These are phyloP conservation scores for Clonostachys chloroleuca DNA, from an alignment of 2,329 filamentous ascomycete genomes.

Conservation along the genomic window DNA sequence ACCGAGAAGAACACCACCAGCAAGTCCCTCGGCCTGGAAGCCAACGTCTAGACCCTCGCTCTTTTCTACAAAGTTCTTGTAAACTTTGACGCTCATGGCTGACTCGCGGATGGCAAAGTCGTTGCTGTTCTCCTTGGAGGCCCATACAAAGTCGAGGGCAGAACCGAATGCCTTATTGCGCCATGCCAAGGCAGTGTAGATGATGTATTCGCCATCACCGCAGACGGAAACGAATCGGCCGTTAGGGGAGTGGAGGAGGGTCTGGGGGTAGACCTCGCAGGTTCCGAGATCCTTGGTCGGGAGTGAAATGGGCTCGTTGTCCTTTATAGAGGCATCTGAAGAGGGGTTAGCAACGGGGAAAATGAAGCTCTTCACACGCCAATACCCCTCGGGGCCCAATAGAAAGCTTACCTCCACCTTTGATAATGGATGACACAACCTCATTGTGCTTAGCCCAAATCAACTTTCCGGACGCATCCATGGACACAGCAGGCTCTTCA, in stretches of 20 bases:
- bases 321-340: constrained; percentile 73
- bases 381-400: not conserved
- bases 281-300: constrained; percentile 93
- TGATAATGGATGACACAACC: constrained; percentile 91
- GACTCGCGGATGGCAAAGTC: constrained; percentile 98
- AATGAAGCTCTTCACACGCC: not conserved
- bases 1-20: constrained; percentile 84
- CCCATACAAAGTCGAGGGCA: constrained; percentile 95
- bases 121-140: constrained; percentile 94
- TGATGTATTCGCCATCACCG: constrained; percentile 97
- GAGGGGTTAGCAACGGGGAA: constrained; percentile 15
- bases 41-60: constrained; percentile 84
- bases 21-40: constrained; percentile 89
- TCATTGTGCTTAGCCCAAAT: constrained; percentile 96
- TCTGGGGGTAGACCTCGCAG: constrained; percentile 95
- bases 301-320: constrained; percentile 80
- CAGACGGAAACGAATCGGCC: constrained; percentile 78
- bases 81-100: constrained; percentile 89
- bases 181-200: constrained; percentile 94
- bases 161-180: constrained; percentile 97
- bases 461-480: constrained; percentile 93
- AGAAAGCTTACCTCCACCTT: constrained; percentile 61
- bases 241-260: constrained; percentile 92
- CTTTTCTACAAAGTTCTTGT: constrained; percentile 97
- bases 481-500: constrained; percentile 95